Evolutionary conservation across 208 protist species (phyloP).

Genomic region (Trypanosoma avium): DNA sequence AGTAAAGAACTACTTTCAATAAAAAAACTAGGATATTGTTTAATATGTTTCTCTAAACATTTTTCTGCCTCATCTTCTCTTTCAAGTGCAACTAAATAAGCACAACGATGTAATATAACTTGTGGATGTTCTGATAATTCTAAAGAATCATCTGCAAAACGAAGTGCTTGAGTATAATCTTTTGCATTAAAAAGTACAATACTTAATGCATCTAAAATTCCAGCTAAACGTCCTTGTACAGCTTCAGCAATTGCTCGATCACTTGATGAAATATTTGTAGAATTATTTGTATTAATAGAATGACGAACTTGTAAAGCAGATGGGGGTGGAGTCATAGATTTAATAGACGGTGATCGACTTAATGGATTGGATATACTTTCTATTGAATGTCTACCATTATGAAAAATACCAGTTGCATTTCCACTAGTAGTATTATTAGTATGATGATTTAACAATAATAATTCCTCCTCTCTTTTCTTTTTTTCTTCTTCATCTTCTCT

Average conservation of each 20-base stretch:
- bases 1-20: slow-evolving; percentile 59
- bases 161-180: slow-evolving; percentile 73
- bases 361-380: too few relatives aligned
- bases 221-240: slow-evolving; percentile 57
- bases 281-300: too few relatives aligned
- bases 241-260: slow-evolving; percentile 17
- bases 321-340: too few relatives aligned
- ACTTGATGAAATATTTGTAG: too few relatives aligned
- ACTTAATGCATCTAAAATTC: slow-evolving; percentile 79
- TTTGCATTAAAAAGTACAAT: slow-evolving; percentile 68
- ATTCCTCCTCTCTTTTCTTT: not conserved
- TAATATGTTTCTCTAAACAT: slow-evolving; percentile 50
- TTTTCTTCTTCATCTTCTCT: slow-evolving; percentile 12
- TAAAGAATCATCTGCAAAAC: slow-evolving; percentile 69
- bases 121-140: slow-evolving; percentile 44
- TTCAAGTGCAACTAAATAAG: slow-evolving; percentile 80
- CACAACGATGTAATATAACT: slow-evolving; percentile 69
- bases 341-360: too few relatives aligned
- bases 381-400: too few relatives aligned
- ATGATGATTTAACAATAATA: not conserved
- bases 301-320: too few relatives aligned
- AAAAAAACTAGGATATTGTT: slow-evolving; percentile 33
- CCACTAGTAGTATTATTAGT: not conserved
- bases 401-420: too few relatives aligned
- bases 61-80: slow-evolving; percentile 80